Evolutionary conservation across 306 rosid species (phyloP).

Genomic region (Echinosophora koreensis): DNA sequence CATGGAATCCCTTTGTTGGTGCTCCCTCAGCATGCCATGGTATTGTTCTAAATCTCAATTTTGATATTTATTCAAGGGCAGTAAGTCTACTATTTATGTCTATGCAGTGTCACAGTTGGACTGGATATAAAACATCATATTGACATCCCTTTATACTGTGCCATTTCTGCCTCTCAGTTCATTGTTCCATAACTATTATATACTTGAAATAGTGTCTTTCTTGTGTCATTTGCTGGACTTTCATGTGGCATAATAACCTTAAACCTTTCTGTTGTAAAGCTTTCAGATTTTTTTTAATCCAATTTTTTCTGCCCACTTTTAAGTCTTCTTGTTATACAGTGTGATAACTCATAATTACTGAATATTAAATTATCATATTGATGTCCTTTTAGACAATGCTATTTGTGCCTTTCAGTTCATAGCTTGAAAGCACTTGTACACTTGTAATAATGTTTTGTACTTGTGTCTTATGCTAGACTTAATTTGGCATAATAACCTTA

Average conservation of each 20-base stretch:
- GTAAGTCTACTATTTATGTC: constrained; percentile 50
- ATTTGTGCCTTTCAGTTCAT: constrained; percentile 9
- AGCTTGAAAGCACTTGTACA: not conserved
- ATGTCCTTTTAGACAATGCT: not conserved
- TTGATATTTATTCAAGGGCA: constrained; percentile 69
- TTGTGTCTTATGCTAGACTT: constrained; percentile 8
- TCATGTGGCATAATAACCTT: constrained; percentile 14
- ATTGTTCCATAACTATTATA: not conserved
- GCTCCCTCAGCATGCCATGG: constrained; percentile 88
- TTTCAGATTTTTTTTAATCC: not conserved
- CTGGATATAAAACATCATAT: constrained; percentile 12
- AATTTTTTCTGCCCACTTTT: not conserved
- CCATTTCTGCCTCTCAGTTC: constrained; percentile 11
- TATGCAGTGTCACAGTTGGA: constrained; percentile 44
- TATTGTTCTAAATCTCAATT: constrained; percentile 90
- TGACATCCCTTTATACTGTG: constrained; percentile 5
- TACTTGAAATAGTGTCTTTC: not conserved
- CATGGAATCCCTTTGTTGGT: constrained; percentile 91
- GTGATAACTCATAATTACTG: constrained; percentile 39
- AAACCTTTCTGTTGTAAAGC: constrained; percentile 1
- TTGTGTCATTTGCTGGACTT: constrained; percentile 11
- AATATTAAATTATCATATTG: not conserved
- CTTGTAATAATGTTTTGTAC: not conserved
- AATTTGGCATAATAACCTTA: constrained; percentile 18
- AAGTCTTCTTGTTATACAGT: constrained; percentile 41